Conservation (phyloP, 257 asterid species). For the Mentha longifolia region DNA sequence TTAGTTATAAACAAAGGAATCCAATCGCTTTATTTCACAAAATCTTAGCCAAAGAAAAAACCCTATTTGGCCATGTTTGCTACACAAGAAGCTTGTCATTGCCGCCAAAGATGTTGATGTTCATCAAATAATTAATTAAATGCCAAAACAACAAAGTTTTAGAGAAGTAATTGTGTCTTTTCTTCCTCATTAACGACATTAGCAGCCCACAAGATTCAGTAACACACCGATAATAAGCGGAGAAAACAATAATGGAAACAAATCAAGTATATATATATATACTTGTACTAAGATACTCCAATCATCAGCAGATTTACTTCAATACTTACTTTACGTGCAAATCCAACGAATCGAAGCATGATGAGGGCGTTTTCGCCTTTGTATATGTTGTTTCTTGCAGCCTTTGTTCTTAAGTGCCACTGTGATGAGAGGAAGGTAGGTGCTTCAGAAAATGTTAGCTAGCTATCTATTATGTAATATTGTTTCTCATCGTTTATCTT, state of each 20-base stretch:
- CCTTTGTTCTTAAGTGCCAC: conserved; percentile 39
- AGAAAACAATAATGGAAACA: conserved; percentile 23
- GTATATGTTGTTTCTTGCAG: conserved; percentile 29
- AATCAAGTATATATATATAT: conserved; percentile 27
- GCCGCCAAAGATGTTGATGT: conserved; percentile 29
- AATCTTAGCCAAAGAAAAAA: too few species aligned
- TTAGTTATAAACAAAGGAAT: not conserved
- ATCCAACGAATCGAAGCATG: not conserved
- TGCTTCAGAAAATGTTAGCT: not conserved
- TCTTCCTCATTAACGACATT: not conserved
- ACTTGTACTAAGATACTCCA: not conserved
- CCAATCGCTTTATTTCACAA: not conserved
- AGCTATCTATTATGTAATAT: too few species aligned
- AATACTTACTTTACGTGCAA: too few species aligned
- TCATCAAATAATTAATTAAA: not conserved
- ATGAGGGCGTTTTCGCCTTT: conserved; percentile 28
- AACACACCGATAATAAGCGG: conserved; percentile 3
- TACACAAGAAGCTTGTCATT: not conserved
- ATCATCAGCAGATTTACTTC: too few species aligned
- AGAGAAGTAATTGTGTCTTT: not conserved
- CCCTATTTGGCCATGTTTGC: not conserved
- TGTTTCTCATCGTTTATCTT: not conserved
- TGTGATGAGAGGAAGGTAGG: conserved; percentile 42
- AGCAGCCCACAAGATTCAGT: not conserved
- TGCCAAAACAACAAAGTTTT: not conserved